Evolutionary conservation across 2,329 filamentous ascomycete genomes (phyloP).

Genomic region (Domatiomyces globalis): DNA sequence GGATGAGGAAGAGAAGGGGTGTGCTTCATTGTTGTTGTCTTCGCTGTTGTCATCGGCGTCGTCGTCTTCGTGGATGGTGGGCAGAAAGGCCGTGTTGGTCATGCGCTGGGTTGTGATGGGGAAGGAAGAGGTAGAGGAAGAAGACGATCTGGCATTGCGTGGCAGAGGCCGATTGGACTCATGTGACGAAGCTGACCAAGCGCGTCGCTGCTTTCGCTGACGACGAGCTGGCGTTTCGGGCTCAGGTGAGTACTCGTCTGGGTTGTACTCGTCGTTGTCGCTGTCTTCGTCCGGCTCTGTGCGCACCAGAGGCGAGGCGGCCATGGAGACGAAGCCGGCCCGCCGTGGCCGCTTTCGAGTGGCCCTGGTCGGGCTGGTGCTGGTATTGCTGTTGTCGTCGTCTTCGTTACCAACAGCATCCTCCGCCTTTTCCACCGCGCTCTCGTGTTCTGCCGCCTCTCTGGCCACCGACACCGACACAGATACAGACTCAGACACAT

Average conservation of each 20-base stretch:
- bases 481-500: neutral
- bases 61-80: conserved; percentile 18
- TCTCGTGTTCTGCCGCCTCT: neutral
- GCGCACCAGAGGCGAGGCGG: neutral
- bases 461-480: neutral
- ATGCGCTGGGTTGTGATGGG: conserved; percentile 23
- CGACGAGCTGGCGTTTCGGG: neutral
- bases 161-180: conserved; percentile 9
- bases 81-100: conserved; percentile 14
- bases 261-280: neutral
- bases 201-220: neutral
- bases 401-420: neutral
- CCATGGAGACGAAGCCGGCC: neutral
- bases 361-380: neutral
- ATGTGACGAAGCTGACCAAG: conserved; percentile 1
- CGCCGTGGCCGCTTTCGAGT: neutral
- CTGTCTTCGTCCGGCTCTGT: neutral
- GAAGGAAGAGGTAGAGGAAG: conserved; percentile 5
- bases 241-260: neutral
- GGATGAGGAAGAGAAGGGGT: conserved; percentile 15
- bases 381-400: neutral
- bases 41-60: conserved; percentile 9
- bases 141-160: neutral
- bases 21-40: conserved; percentile 2
- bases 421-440: too few relatives aligned